Conservation (phyloP, 2,329 filamentous ascomycete genomes). For the Diaporthe ilicicola region DNA sequence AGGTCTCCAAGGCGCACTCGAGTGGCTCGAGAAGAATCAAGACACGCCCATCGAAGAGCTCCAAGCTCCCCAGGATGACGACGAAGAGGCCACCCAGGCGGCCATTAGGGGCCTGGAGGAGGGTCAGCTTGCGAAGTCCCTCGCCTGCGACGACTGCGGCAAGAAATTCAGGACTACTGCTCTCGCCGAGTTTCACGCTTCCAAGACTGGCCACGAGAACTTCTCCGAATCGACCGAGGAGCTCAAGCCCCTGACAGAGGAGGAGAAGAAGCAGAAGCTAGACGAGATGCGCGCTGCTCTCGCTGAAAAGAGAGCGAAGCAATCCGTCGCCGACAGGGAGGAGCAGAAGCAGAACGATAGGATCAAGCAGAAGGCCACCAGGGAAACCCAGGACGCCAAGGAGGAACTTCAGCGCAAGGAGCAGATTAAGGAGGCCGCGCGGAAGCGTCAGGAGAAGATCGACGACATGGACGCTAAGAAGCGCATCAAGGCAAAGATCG, state of each 20-base stretch:
- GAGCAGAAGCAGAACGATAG: constrained; percentile 86
- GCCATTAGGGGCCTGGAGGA: constrained; percentile 66
- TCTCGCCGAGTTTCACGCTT: constrained; percentile 89
- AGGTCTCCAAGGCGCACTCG: constrained; percentile 84
- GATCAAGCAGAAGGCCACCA: constrained; percentile 86
- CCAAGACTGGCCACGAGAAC: constrained; percentile 89
- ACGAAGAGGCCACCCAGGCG: constrained; percentile 46
- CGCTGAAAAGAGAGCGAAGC: constrained; percentile 74
- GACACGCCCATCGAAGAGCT: constrained; percentile 88
- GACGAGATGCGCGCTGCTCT: constrained; percentile 77
- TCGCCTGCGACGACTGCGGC: constrained; percentile 94
- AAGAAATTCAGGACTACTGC: constrained; percentile 86
- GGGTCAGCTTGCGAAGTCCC: constrained; percentile 77
- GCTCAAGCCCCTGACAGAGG: constrained; percentile 87
- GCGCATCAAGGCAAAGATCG: constrained; percentile 91
- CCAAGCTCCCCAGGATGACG: constrained; percentile 54
- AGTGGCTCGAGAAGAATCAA: constrained; percentile 94
- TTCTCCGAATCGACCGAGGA: constrained; percentile 95
- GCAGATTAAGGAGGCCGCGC: constrained; percentile 87
- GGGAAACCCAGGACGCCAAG: constrained; percentile 87
- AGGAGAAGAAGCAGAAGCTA: constrained; percentile 85
- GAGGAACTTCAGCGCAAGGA: constrained; percentile 87
- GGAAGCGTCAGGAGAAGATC: constrained; percentile 87
- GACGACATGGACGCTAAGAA: constrained; percentile 87
- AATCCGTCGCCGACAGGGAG: constrained; percentile 78